Evolutionary conservation across 75 land plant genomes (phyloP), one percentile per base, ranked within the genome.

Genomic region (Azolla pinnata): DNA sequence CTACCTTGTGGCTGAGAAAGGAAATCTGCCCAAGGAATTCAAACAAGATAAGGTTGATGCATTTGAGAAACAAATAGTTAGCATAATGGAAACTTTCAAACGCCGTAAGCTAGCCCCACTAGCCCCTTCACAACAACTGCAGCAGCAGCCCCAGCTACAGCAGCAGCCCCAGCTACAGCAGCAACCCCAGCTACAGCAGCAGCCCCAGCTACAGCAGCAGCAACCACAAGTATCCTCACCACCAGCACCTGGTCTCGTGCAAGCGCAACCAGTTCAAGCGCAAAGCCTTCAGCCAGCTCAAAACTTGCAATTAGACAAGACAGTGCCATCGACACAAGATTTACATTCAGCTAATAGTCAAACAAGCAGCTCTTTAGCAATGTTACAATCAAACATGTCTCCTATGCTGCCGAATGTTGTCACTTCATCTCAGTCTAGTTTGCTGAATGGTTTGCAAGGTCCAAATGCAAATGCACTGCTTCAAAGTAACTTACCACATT

Each of bases 61-160:
- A 1, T 77, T 72, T 65, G 96, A 93, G 71, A 88, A 80, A 75
- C 85, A 89, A 29, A 89, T 93, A 44, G 27, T 77, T 0, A 57
- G 19, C 49, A 56, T 93, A 60, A 67, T 89, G 48, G 71, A 60
- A 29, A 62, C 80, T 14, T 64, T 73, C 60, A 86, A 76, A 63
- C 61, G 64, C 0, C 71, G 70, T 52, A 86, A 69, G 63, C 50
- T 66, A 34, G 54, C 65, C 42, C 59, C 71, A 59, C 88, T 77
- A 57, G 29, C 48, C 19, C 33, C 0, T 20, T 68, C 57, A 50
- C 67, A 67, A 48, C 51, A 57, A 44, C 52, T 29, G 23, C 63
- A 60, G 42, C 65, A 66, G 23, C 57, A 28, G 29, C 40, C 19
- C 54, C 50, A 45, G 34, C 29, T 29, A 31, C 67, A 58, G 27